Base-by-base conservation (phyloP, 257 asterid species). In the Fraxinus cuspidata region DNA sequence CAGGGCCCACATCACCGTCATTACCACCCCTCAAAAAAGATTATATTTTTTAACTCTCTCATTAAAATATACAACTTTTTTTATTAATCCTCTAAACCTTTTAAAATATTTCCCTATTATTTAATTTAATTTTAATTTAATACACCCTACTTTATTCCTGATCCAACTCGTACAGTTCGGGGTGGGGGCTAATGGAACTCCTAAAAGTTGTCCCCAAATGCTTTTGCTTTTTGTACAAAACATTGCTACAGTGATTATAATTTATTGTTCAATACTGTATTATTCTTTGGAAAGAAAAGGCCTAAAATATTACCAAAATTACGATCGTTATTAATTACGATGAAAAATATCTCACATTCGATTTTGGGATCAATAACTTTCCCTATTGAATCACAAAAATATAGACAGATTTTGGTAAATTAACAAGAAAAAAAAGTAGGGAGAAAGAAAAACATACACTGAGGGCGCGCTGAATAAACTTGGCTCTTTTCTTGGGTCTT, bases 401-500 rank as follows among this genome's bases (percentile, higher is more conserved):
- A 42, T 42, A 2, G 51, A 42, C 51, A 42, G 18, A 42, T 42
- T 42, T 0, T 42, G 13, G 51, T 42, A 42, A 42, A 42, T 42
- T 42, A 42, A 12, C 18, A 12, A 42, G 51, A 12, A 42, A 42
- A 56, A 49, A 53, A 7, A 21, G 64, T 27, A 21, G 38, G 38
- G 47, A 67, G 49, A 40, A 8, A 12, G 66, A 34, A n/a, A 74
- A 80, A 83, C 97, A 92, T 76, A 94, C 98, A 77, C 90, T 94
- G 87, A 94, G 91, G 38, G 95, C 89, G 4, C 97, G 96, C 80
- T 94, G 98, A 78, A 94, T 88, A 38, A 87, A 78, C 77, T 94
- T 94, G 32, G 97, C 97, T 74, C 98, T 81, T 77, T 94, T 94
- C 88, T 94, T 94, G 76, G 98, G 98, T 79, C 97, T 88, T 70